Conservation (phyloP, 306 rosid genomes). For the Castanospermum australe region DNA sequence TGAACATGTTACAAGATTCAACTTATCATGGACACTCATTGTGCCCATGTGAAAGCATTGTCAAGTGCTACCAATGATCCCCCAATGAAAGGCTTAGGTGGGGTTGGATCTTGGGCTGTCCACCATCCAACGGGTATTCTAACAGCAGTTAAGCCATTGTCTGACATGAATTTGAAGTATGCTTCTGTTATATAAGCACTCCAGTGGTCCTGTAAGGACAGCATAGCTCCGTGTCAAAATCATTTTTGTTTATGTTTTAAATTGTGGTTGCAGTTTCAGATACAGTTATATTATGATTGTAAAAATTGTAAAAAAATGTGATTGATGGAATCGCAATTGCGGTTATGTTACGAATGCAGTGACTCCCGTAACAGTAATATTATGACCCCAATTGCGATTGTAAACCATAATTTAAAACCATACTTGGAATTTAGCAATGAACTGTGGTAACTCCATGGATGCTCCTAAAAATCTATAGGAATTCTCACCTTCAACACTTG, state of each 20-base stretch:
- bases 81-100: conserved; percentile 64
- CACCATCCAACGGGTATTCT: conserved; percentile 79
- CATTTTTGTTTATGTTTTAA: background rate
- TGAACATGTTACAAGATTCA: background rate
- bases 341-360: no score
- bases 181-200: conserved; percentile 51
- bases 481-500: conserved; percentile 41
- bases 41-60: conserved; percentile 70
- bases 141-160: conserved; percentile 55
- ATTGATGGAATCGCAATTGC: no score
- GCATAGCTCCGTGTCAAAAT: background rate
- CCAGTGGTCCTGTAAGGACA: conserved; percentile 53
- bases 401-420: no score
- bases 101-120: conserved; percentile 56
- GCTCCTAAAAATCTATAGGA: background rate
- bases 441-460: background rate
- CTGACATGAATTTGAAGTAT: conserved; percentile 60
- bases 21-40: conserved; percentile 30
- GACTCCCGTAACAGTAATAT: no score
- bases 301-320: no score
- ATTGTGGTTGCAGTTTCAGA: no score
- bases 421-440: background rate
- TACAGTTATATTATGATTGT: no score
- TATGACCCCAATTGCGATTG: no score
- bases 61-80: conserved; percentile 58